Evolutionary conservation across 768 basidiomycete species (phyloP), one percentile per base, ranked within the genome.

Genomic region (Glaciozyma antarctica): DNA sequence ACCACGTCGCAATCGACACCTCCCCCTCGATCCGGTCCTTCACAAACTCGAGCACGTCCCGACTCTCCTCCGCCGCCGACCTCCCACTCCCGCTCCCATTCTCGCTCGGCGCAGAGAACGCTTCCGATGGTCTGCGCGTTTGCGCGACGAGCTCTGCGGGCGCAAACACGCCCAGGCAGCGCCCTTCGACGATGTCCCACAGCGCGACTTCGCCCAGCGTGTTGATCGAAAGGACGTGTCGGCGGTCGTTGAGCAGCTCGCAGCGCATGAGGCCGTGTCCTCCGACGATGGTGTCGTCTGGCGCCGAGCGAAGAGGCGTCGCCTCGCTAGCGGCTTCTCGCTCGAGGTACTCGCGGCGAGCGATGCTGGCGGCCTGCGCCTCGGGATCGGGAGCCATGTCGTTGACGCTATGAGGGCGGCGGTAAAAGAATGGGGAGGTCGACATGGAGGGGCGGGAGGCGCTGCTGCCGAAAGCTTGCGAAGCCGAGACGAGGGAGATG

Each of bases 1-100:
- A 87, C 94, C 94, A 99, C 17, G 85, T 78, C 30, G 84, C 79
- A 13, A 89, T 66, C 41, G 71, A 84, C 0, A 88, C 90, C 75
- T 98, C 91, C 34, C 94, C 93, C 73, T 99, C 95, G n/a, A 98
- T 88, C 47, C 88, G 80, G 73, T 90, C 90, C 64, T 86, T 81
- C 24, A 97, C 90, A 49, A 84, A 82, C 76, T 97, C 94, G 59
- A 99, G 78, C 7, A 87, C 85, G 73, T 94, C 92, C n/a, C 24
- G 45, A 22, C 22, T 45, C 54, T 24, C 32, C 5, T 28, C 34
- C 51, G 28, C 17, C n/a, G 21, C 28, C 44, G 26, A 24, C 13
- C 12, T 9, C 16, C 28, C 28, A 13, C 32, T 24, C 15, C 30
- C 44, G 5, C 28, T 24, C n/a, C 62, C 49, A 22, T 13, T 30